phyloP scores from a whole-genome alignment of 2,329 filamentous ascomycete species.

The Fusarium subglutinans region DNA sequence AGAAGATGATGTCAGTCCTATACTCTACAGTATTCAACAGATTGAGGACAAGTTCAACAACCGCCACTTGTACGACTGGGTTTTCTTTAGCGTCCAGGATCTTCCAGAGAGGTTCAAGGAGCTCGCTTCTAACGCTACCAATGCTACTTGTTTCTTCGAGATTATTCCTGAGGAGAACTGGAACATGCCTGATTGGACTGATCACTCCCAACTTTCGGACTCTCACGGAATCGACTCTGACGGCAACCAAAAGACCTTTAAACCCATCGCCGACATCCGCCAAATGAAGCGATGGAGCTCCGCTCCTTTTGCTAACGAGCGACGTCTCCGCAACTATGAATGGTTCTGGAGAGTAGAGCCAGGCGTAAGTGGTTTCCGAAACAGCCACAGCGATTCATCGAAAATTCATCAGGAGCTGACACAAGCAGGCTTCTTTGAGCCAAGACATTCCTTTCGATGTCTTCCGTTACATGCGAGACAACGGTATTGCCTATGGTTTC shows the following conservation, averaged over 20 bases:
- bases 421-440: conserved; percentile 59
- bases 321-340: conserved; percentile 69
- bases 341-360: conserved; percentile 71
- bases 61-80: conserved; percentile 87
- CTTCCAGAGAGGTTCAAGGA: conserved; percentile 82
- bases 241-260: neutral
- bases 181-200: conserved; percentile 64
- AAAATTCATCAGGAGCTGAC: conserved; percentile 12
- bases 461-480: conserved; percentile 85
- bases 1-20: conserved; percentile 44
- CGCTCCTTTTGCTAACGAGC: conserved; percentile 82
- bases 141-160: conserved; percentile 77
- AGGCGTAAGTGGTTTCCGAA: conserved; percentile 55
- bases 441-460: conserved; percentile 81
- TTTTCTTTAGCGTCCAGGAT: conserved; percentile 84
- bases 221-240: neutral
- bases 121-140: conserved; percentile 72
- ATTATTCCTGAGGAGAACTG: conserved; percentile 80
- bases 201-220: neutral
- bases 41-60: conserved; percentile 70
- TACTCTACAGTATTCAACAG: conserved; percentile 64
- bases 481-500: conserved; percentile 81
- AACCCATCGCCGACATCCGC: conserved; percentile 55
- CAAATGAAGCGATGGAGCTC: conserved; percentile 87
- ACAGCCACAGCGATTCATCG: neutral